Base-by-base conservation (phyloP, 208 protist genomes). In the Lotmaria passim region DNA sequence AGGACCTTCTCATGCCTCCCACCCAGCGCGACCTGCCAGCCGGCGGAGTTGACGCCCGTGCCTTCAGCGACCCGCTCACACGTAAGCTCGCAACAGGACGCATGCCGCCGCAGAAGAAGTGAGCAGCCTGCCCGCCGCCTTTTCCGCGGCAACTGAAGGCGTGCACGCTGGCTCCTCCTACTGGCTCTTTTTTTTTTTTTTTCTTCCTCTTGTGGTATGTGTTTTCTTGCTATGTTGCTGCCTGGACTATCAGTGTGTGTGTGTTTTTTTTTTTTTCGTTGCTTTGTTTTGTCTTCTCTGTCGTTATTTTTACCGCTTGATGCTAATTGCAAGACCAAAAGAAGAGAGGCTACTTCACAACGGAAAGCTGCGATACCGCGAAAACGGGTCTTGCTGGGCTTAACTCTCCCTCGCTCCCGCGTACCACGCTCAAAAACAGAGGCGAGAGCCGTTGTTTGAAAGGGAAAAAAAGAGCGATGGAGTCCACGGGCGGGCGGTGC, bases 71-170 rank as follows among this genome's bases (percentile, higher is more conserved):
- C 31, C 78, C 82, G 17, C 41, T 82, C 46, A 64, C 77, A 19
- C 77, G 82, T 2, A 63, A 70, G n/a, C 65, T 87, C 26, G 81
- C 81, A 3, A 83, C 78, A 3, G 81, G 81, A 1, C 46, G 69
- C 26, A 79, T 77, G 52, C 73, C 74, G 28, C 65, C 68, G 4
- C 55, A 56, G 26, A 73, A 50, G 31, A 56, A 68, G 21, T 60
- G 46, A 71, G 10, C n/a, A 30, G 53, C 53, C 8, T 14, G n/a
- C 5, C 33, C 7, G 30, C 53, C 0, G 19, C 26, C 19, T 43
- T 10, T n/a, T 21, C 10, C 41, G 41, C 11, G 41, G 41, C 41
- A 15, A 3, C 11, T 10, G 15, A n/a, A 21, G 21, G 38, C 21
- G 30, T 31, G 6, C 4, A 14, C 30, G 52, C 33, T 33, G 55